Evolutionary conservation across 768 basidiomycete genomes (phyloP).

Genomic region (Mycena floridula): DNA sequence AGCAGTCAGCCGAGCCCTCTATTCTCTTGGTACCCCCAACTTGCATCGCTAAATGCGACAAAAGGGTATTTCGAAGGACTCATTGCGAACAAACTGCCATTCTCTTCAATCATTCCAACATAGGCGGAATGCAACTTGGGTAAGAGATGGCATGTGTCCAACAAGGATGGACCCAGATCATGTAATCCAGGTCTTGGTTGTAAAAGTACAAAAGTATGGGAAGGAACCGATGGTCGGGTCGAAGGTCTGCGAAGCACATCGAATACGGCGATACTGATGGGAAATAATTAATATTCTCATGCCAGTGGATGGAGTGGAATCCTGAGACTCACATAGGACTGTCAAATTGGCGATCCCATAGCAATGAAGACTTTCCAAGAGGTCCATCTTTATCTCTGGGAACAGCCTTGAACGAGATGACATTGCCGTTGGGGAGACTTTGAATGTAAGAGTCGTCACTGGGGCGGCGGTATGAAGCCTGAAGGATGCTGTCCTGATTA

Average conservation of each 20-base stretch:
- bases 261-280: constrained; percentile 70
- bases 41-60: constrained; percentile 53
- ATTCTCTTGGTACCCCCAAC: constrained; percentile 12
- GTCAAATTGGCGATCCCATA: constrained; percentile 58
- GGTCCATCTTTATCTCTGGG: too few species aligned
- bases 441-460: constrained; percentile 81
- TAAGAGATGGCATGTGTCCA: too few species aligned
- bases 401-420: constrained; percentile 63
- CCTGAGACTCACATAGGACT: constrained; percentile 58
- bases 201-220: constrained; percentile 71
- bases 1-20: constrained; percentile 1
- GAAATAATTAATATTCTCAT: neutral
- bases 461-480: constrained; percentile 67
- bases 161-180: constrained; percentile 59
- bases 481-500: constrained; percentile 70
- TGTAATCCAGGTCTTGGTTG: constrained; percentile 78
- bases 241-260: constrained; percentile 52
- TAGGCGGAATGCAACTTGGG: constrained; percentile 64
- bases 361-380: constrained; percentile 9
- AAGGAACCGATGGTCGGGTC: constrained; percentile 14
- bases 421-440: constrained; percentile 69
- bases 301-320: neutral
- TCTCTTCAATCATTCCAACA: constrained; percentile 71
- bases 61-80: constrained; percentile 77
- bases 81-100: constrained; percentile 78